These are phyloP conservation scores for Stemphylium vesicarium DNA, from an alignment of 2,329 filamentous ascomycete genomes.

Conservation along the genomic window DNA sequence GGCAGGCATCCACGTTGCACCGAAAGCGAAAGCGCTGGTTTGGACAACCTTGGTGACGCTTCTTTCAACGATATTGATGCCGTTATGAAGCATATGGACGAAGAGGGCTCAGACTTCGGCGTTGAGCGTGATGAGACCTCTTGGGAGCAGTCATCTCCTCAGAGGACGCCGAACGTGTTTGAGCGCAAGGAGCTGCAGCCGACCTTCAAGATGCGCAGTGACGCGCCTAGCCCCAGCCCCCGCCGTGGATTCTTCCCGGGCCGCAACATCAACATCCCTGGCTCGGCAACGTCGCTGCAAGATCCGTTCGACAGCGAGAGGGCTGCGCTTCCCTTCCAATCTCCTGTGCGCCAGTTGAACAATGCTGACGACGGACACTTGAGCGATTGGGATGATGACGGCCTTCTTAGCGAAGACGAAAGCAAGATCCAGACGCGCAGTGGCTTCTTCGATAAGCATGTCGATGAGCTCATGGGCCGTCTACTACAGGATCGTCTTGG, in stretches of 20 bases:
- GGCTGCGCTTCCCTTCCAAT: slow-evolving; percentile 60
- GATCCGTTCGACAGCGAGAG: slow-evolving; percentile 70
- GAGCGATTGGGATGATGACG: slow-evolving; percentile 93
- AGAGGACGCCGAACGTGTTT: slow-evolving; percentile 44
- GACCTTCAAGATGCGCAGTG: slow-evolving; percentile 62
- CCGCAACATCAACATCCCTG: slow-evolving; percentile 28
- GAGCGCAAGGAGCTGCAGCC: slow-evolving; percentile 41
- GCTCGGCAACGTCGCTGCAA: slow-evolving; percentile 49
- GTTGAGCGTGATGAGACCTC: slow-evolving; percentile 68
- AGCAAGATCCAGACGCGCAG: slow-evolving; percentile 81
- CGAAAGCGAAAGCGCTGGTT: slow-evolving; percentile 47
- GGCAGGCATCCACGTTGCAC: slow-evolving; percentile 43
- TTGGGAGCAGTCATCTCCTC: slow-evolving; percentile 45
- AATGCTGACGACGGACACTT: slow-evolving; percentile 68
- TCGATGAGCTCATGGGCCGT: slow-evolving; percentile 83
- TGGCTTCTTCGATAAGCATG: slow-evolving; percentile 87
- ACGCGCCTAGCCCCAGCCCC: slow-evolving; percentile 76
- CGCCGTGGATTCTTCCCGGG: slow-evolving; percentile 54
- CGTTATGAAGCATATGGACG: slow-evolving; percentile 85
- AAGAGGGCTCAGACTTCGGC: slow-evolving; percentile 74
- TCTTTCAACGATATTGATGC: slow-evolving; percentile 88
- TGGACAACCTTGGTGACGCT: slow-evolving; percentile 47
- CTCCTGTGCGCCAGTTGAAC: slow-evolving; percentile 68
- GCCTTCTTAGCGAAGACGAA: slow-evolving; percentile 76
- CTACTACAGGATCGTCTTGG: slow-evolving; percentile 77